Conservation (phyloP, 2,329 filamentous ascomycete genomes). For the Delphinella strobiligena region DNA sequence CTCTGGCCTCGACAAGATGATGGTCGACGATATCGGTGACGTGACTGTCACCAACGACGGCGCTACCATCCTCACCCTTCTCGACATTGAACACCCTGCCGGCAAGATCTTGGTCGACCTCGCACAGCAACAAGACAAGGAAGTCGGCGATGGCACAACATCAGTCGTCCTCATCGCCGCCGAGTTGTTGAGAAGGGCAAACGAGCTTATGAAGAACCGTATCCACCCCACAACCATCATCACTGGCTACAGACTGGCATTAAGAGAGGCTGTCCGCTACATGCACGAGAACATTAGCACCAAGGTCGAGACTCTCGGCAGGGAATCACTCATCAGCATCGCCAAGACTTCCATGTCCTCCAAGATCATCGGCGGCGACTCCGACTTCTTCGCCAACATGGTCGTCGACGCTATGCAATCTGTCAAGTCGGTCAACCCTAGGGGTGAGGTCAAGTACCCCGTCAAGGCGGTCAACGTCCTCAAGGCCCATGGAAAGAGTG, state of each 20-base stretch:
- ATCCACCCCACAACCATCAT: slow-evolving; percentile 99
- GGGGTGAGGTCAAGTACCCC: slow-evolving; percentile 86
- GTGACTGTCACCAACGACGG: slow-evolving; percentile 99
- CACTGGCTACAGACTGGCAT: slow-evolving; percentile 88
- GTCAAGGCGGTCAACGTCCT: slow-evolving; percentile 99
- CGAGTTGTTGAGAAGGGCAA: slow-evolving; percentile 82
- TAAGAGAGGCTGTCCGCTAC: slow-evolving; percentile 94
- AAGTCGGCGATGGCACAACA: slow-evolving; percentile 95
- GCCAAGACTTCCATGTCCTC: slow-evolving; percentile 99
- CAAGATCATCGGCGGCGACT: slow-evolving; percentile 94
- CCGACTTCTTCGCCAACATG: slow-evolving; percentile 95
- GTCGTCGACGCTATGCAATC: slow-evolving; percentile 92
- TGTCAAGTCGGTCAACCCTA: slow-evolving; percentile 86
- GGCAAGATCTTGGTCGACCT: slow-evolving; percentile 97
- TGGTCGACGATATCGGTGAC: slow-evolving; percentile 99
- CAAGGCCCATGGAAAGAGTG: slow-evolving; percentile 93
- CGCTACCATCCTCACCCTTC: slow-evolving; percentile 85
- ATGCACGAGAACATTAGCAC: slow-evolving; percentile 98
- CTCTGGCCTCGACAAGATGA: slow-evolving; percentile 98
- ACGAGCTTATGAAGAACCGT: slow-evolving; percentile 98
- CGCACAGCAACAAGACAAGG: slow-evolving; percentile 96
- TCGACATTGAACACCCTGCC: slow-evolving; percentile 95
- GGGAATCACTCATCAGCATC: slow-evolving; percentile 85
- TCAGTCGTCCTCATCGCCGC: slow-evolving; percentile 96
- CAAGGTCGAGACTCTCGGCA: slow-evolving; percentile 83